Percentiles rank a stretch among this genome's conserved stretches.
Conservation (phyloP, 345 rosid genomes). For the Populus alba region DNA sequence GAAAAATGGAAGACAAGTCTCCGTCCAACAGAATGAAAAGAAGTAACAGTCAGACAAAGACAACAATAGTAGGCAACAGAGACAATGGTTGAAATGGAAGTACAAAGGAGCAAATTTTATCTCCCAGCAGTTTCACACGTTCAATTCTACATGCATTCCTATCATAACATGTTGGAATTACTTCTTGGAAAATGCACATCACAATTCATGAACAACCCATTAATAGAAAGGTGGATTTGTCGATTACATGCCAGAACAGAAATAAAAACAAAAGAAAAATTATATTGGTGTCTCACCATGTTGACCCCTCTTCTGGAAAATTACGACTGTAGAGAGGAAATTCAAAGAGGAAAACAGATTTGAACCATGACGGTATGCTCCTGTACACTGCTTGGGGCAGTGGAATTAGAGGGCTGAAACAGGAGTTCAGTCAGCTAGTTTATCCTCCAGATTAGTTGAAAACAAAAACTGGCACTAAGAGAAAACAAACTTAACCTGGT, state of each 20-base stretch:
- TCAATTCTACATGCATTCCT: background rate
- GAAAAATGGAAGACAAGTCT: background rate
- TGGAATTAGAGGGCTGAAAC: constrained; percentile 78
- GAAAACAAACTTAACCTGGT: constrained; percentile 50
- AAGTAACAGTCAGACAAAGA: background rate
- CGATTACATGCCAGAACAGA: background rate
- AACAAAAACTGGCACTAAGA: background rate
- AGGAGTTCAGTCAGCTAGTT: constrained; percentile 8
- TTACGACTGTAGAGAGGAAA: constrained; percentile 71
- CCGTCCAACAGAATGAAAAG: background rate
- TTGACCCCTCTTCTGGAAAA: constrained; percentile 56
- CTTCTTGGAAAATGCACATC: background rate
- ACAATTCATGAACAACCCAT: no score
- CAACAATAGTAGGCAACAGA: background rate
- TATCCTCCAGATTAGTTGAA: background rate
- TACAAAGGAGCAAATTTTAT: background rate
- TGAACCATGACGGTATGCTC: constrained; percentile 75
- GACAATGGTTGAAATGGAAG: background rate
- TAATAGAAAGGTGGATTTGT: background rate
- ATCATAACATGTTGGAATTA: background rate
- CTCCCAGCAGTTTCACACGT: background rate
- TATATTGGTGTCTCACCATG: constrained; percentile 52
- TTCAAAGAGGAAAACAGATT: constrained; percentile 58
- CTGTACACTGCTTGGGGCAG: constrained; percentile 62
- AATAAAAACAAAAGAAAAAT: background rate